A percentile compares a stretch with the other conserved stretches of the same genome.
Evolutionary conservation across 441 rosid genomes (phyloP).

Genomic region (Pelargonium australe): DNA sequence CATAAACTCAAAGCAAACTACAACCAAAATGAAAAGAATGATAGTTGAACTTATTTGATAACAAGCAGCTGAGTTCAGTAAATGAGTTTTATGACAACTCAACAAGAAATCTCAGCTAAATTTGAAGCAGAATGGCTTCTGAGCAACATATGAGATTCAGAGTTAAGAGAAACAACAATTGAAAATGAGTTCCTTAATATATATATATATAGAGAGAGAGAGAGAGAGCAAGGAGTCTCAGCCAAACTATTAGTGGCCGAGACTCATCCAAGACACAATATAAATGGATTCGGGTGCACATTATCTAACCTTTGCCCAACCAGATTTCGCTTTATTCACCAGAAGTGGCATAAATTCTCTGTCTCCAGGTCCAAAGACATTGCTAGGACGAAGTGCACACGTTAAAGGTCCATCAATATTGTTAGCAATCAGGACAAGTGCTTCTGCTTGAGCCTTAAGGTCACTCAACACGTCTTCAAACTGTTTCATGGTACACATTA

Average conservation of each 20-base stretch:
- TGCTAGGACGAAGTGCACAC: constrained; percentile 84
- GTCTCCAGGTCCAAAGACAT: constrained; percentile 84
- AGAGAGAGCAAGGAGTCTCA: no score
- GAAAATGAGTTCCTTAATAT: background rate
- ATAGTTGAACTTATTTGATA: background rate
- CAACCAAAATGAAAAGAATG: background rate
- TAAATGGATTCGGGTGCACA: background rate
- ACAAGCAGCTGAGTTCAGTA: background rate
- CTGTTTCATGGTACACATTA: constrained; percentile 36
- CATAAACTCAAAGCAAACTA: background rate
- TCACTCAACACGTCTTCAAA: constrained; percentile 57
- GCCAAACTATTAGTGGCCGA: no score
- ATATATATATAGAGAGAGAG: background rate
- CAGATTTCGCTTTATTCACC: constrained; percentile 56
- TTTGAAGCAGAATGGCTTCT: background rate
- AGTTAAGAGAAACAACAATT: no score
- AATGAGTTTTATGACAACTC: background rate
- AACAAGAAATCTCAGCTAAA: background rate
- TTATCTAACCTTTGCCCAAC: constrained; percentile 71
- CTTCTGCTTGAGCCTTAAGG: constrained; percentile 95
- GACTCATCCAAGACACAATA: no score
- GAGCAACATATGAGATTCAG: background rate
- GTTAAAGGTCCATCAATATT: constrained; percentile 74
- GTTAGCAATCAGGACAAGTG: constrained; percentile 61
- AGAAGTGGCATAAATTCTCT: constrained; percentile 52